Percentiles rank a stretch among this genome's conserved stretches.
Conservation (phyloP, 306 rosid species). For the Cucumis cinereus region DNA sequence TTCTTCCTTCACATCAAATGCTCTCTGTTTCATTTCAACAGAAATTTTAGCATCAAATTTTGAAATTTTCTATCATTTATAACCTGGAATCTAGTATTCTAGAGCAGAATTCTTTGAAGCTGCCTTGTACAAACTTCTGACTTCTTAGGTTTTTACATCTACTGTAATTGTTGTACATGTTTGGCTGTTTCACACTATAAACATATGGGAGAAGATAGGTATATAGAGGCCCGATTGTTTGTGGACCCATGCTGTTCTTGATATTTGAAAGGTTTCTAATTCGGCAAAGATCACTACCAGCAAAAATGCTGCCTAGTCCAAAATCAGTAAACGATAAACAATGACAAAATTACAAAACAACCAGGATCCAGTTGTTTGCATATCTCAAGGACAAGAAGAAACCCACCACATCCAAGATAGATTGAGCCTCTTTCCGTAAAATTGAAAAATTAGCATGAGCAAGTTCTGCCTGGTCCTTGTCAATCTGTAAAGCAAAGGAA, state of each 20-base stretch:
- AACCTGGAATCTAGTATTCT: neutral
- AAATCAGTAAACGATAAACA: neutral
- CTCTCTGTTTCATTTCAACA: neutral
- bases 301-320: neutral
- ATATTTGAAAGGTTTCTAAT: neutral
- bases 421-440: conserved; percentile 78
- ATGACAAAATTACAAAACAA: neutral
- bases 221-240: neutral
- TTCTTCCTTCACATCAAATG: too few species aligned
- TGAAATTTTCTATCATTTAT: neutral
- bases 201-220: neutral
- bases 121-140: neutral
- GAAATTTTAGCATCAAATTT: neutral
- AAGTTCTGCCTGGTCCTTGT: conserved; percentile 76
- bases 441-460: conserved; percentile 77
- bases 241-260: neutral
- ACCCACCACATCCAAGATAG: conserved; percentile 75
- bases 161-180: neutral
- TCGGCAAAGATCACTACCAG: neutral
- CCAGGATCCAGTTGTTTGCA: neutral
- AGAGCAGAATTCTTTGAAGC: neutral
- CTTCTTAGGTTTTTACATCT: neutral
- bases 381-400: conserved; percentile 1
- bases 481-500: conserved; percentile 41
- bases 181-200: neutral